Conservation (phyloP, 805 yeast species). For the Kazachstania taianensis region DNA sequence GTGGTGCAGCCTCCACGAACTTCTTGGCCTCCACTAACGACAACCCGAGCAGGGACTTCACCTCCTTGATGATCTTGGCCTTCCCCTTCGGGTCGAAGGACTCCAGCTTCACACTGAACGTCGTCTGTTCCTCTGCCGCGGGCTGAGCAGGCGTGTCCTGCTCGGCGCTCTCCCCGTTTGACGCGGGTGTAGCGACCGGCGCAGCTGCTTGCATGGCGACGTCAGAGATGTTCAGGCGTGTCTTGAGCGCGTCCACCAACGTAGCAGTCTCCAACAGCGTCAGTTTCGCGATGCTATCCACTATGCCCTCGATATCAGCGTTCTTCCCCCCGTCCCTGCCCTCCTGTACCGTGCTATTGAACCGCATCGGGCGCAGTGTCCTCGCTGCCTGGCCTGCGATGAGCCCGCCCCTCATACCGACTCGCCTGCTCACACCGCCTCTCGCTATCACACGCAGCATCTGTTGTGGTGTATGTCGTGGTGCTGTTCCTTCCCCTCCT, state of each 20-base stretch:
- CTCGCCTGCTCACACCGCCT: no score
- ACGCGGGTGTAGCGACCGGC: slow-evolving; percentile 33
- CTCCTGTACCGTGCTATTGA: no score
- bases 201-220: not conserved
- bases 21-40: slow-evolving; percentile 95
- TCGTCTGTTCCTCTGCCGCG: slow-evolving; percentile 81
- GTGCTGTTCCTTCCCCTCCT: no score
- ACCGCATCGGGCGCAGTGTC: no score
- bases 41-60: slow-evolving; percentile 80
- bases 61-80: slow-evolving; percentile 97
- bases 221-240: slow-evolving; percentile 86
- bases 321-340: no score
- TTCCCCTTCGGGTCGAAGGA: slow-evolving; percentile 89
- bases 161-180: slow-evolving; percentile 55
- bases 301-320: slow-evolving; percentile 74
- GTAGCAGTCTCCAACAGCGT: slow-evolving; percentile 91
- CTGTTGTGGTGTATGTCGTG: no score
- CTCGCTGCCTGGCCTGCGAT: no score
- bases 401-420: no score
- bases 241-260: slow-evolving; percentile 68
- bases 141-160: slow-evolving; percentile 64
- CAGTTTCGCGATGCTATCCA: slow-evolving; percentile 80
- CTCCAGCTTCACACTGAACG: slow-evolving; percentile 85
- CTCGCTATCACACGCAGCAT: no score
- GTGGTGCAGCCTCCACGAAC: slow-evolving; percentile 96